Percentiles rank a stretch among this genome's conserved stretches.
Conservation (phyloP, 129 eudicot genomes). For the Artemisia annua region DNA sequence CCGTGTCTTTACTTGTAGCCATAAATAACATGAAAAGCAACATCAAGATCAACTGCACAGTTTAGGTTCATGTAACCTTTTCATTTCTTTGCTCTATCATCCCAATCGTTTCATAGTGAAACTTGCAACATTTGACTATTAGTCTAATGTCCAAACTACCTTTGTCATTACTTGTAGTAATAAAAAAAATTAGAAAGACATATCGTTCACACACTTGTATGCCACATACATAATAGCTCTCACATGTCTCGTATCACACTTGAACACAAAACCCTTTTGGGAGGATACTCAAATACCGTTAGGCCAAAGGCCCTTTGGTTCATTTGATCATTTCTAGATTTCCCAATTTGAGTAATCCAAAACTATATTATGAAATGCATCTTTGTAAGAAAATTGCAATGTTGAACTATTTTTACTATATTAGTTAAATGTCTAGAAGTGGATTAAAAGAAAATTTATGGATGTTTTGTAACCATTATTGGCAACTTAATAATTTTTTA, state of each 20-base stretch:
- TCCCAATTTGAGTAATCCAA: background rate
- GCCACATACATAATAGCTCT: no score
- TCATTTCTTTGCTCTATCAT: no score
- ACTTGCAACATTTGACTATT: background rate
- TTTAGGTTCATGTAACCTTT: background rate
- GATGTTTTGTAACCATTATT: background rate
- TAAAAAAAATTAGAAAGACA: no score
- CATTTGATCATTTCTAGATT: background rate
- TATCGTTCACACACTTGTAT: no score
- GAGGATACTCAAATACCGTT: no score
- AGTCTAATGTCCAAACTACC: no score
- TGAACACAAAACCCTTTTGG: no score
- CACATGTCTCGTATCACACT: no score
- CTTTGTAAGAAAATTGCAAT: background rate
- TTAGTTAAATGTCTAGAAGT: constrained; percentile 13
- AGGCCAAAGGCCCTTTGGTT: background rate
- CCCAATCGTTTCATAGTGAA: background rate
- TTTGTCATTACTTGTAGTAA: no score
- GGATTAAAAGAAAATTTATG: background rate
- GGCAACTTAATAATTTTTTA: background rate
- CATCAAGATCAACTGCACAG: constrained; percentile 6
- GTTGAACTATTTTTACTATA: background rate
- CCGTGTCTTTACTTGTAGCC: constrained; percentile 1
- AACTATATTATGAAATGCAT: background rate
- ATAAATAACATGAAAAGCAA: background rate